Base-by-base conservation (phyloP, 441 rosid species). In the Flueggea neowawraea region DNA sequence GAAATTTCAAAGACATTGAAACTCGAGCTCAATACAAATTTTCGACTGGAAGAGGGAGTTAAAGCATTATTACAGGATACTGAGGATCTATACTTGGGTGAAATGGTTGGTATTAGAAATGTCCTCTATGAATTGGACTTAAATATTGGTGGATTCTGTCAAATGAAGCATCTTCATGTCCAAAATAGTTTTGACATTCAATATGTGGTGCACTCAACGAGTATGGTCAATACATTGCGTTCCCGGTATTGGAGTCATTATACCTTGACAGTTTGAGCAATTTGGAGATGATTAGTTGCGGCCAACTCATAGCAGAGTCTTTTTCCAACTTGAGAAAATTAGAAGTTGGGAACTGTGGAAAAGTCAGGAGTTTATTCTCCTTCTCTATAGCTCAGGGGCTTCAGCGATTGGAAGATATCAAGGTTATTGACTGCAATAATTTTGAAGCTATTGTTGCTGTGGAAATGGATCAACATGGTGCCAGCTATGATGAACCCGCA, bases 111-210 rank as follows among this genome's bases (percentile, higher is more conserved):
- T 7, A 14, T 63, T 6, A 32, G 28, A 28, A 66, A n/a, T 54
- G 48, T 72, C 12, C 13, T 66, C 10, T 14, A 9, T 28, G 64
- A 66, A 7, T 48, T 67, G 6, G 61, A n/a, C n/a, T n/a, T n/a
- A n/a, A n/a, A 72, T 5, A 2, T 1, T 9, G 55, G 44, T 65
- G 74, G 62, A 8, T 70, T 70, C 49, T 65, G 43, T 15, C 32
- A 14, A 0, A 16, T 65, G 68, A 69, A 68, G 55, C 53, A 57
- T 54, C 68, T 73, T 13, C 55, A 12, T 12, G 8, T 68, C 12
- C 66, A 68, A 36, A 60, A 63, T 16, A 12, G 56, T 32, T 5
- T 0, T 6, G 66, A 55, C 4, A 51, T 73, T 16, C 55, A 54
- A 13, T 44, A 32, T 28, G 41, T 68, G 2, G 47, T 67, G 0